Evolutionary conservation across 495 filamentous ascomycete species (phyloP), one percentile per base, ranked within the genome.

Genomic region (Aspergillus haitiensis): DNA sequence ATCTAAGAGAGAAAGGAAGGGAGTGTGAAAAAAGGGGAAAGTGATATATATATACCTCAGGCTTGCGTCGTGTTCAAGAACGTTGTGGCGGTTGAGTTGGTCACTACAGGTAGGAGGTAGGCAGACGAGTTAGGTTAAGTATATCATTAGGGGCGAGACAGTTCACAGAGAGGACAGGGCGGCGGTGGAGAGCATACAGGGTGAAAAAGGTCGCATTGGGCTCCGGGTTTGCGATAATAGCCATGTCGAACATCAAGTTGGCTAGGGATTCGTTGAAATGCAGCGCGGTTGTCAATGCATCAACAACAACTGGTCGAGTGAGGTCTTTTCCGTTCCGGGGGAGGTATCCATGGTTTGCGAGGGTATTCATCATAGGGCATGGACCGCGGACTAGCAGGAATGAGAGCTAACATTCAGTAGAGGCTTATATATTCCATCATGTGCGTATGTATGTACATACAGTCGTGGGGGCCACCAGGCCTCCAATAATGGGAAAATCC

Each of bases 301-400:
- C 55, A 7, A 65, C 46, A 7, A 66, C 55, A 10, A 49, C 55
- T 0, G 67, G 56, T 11, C 64, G 39, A 1, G 67, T 64, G 39
- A 69, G 59, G 46, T 65, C 55, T 8, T 73, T 64, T 42, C 84
- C 83, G 63, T 80, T 75, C 55, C 75, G 82, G 2, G 81, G 77
- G 13, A 86, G 72, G 58, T 82, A 85, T 52, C 72, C 74, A 65
- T 85, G 82, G 70, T 85, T 85, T 1, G 83, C 82, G 39, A 84
- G 71, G 12, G 79, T 72, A 63, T 86, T 85, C 18, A 86, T 67
- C 56, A 78, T 81, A 0, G 84, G 83, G 55, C 83, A 75, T 21
- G 72, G 71, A 7, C 60, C 55, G 34, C 66, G 66, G 32, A 55
- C 65, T 67, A 46, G 7, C n/a, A 5, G 1, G 42, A n/a, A n/a